Conservation (phyloP, 169 alveolate species). For the Plasmodium vivax region DNA sequence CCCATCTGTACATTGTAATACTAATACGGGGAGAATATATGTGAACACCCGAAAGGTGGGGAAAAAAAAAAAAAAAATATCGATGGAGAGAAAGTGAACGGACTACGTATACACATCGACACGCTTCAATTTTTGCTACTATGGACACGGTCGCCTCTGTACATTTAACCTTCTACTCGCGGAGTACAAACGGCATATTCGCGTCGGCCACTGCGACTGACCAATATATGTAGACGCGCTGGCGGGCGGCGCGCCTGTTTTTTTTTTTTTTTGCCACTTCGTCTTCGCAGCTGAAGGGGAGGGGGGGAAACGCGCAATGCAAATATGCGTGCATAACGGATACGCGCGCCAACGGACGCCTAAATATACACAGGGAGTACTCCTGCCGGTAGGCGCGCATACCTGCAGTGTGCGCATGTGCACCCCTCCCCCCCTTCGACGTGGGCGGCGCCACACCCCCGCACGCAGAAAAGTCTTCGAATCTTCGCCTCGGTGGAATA, state of each 20-base stretch:
- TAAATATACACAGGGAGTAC: background rate
- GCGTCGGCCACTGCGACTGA: background rate
- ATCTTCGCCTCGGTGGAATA: background rate
- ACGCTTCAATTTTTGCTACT: background rate
- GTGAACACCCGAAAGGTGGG: slow-evolving; percentile 14
- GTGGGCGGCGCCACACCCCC: background rate
- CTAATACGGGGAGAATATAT: background rate
- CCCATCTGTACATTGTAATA: background rate
- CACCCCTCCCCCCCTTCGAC: background rate
- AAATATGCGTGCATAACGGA: background rate
- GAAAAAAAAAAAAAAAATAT: slow-evolving; percentile 19
- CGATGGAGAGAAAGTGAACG: background rate
- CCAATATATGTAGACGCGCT: background rate
- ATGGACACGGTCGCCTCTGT: background rate
- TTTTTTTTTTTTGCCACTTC: background rate
- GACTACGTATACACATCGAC: background rate
- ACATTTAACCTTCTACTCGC: background rate
- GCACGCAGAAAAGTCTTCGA: background rate
- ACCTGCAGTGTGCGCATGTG: background rate
- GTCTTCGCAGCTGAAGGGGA: background rate
- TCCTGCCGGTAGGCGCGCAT: background rate
- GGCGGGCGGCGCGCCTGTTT: background rate
- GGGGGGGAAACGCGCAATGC: background rate
- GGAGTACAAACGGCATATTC: background rate
- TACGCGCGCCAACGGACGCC: background rate